A percentile compares a stretch with the other conserved stretches of the same genome.
phyloP scores from a whole-genome alignment of 441 rosid species.

The Omphalea diandra region DNA sequence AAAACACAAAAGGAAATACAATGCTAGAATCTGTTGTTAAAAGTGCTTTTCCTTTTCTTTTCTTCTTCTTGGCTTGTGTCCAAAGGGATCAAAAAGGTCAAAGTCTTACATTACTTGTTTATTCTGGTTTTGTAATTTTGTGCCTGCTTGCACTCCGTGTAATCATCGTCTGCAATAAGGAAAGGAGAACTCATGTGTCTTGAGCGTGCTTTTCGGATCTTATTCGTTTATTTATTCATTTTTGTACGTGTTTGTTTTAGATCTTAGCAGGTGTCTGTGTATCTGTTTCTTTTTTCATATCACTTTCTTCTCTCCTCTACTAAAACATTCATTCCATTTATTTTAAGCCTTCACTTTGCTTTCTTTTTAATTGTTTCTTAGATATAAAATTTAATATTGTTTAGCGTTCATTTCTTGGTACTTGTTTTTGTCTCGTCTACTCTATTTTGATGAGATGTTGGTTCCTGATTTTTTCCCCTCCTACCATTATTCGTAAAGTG shows the following conservation, averaged over 20 bases:
- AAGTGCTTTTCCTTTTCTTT: not conserved
- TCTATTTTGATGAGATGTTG: not conserved
- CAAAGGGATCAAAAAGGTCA: conserved; percentile 3
- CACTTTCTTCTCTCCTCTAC: not conserved
- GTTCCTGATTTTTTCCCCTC: not conserved
- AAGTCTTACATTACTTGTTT: not conserved
- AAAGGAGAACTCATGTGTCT: conserved; percentile 49
- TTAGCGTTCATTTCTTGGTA: not conserved
- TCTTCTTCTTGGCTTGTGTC: not conserved
- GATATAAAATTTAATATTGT: not conserved
- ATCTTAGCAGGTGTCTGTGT: conserved; percentile 31
- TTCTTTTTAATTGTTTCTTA: not conserved
- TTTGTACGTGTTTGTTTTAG: too few relatives aligned
- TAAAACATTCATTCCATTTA: not conserved
- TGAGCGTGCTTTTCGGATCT: conserved; percentile 63
- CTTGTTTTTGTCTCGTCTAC: not conserved
- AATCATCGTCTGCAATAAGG: conserved; percentile 7
- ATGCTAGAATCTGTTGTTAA: not conserved
- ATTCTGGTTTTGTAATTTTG: conserved; percentile 1
- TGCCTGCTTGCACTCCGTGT: conserved; percentile 13
- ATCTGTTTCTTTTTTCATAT: conserved; percentile 18
- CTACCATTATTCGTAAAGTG: too few relatives aligned
- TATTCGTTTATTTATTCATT: not conserved
- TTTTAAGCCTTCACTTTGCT: conserved; percentile 13
- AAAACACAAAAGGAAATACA: not conserved